Conservation (phyloP, 164 flowering plant genomes). For the Nymphaea colorata region DNA sequence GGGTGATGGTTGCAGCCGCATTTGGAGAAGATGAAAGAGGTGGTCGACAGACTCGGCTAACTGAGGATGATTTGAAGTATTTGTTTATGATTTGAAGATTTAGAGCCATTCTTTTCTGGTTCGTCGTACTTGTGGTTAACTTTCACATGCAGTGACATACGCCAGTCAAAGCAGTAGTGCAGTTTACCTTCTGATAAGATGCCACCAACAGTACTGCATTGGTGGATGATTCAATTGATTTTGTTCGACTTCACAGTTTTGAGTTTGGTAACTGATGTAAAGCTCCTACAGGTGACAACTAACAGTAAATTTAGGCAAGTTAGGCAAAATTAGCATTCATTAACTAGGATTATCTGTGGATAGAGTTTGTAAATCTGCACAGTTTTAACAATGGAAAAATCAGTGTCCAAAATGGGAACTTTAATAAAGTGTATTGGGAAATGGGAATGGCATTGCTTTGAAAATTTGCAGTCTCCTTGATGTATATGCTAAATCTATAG, state of each 20-base stretch:
- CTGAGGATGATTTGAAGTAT: slow-evolving; percentile 75
- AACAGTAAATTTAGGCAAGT: background rate
- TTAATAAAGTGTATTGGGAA: too few relatives aligned
- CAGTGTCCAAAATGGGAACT: background rate
- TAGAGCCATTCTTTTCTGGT: background rate
- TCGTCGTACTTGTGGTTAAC: background rate
- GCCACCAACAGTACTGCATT: background rate
- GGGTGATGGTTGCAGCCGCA: slow-evolving; percentile 85
- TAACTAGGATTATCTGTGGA: background rate
- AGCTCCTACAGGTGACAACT: background rate
- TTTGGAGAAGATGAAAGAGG: slow-evolving; percentile 86
- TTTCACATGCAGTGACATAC: background rate
- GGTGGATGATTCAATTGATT: background rate
- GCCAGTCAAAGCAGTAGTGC: too few relatives aligned
- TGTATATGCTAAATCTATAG: too few relatives aligned
- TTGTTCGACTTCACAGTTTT: background rate
- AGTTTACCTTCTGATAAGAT: too few relatives aligned
- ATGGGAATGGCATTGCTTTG: too few relatives aligned
- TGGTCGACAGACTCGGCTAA: slow-evolving; percentile 57
- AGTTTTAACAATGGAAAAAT: background rate
- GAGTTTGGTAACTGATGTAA: background rate
- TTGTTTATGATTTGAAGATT: slow-evolving; percentile 42
- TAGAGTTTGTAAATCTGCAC: background rate
- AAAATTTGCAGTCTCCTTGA: too few relatives aligned
- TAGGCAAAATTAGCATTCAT: background rate